These are phyloP conservation scores for Paxillus involutus DNA, from an alignment of 768 basidiomycete genomes.

Conservation along the genomic window DNA sequence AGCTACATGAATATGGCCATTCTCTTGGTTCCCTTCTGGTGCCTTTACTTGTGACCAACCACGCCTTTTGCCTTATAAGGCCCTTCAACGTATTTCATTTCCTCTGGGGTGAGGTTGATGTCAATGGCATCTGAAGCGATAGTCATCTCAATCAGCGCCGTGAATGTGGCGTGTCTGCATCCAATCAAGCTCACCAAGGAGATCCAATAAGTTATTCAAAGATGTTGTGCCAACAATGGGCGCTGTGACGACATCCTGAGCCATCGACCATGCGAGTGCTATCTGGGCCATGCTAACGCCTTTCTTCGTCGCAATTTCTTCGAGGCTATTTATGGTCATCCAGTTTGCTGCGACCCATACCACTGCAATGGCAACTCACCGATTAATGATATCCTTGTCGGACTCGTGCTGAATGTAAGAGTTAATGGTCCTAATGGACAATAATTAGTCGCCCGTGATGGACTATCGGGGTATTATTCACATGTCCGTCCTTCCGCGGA, in stretches of 20 bases:
- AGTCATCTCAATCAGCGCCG: background rate
- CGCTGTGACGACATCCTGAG: constrained; percentile 50
- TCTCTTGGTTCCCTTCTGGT: no score
- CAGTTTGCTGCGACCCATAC: constrained; percentile 4
- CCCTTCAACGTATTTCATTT: constrained; percentile 55
- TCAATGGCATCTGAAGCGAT: constrained; percentile 38
- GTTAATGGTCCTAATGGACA: constrained; percentile 13
- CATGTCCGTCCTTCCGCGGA: constrained; percentile 38
- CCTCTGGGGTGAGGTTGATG: constrained; percentile 52
- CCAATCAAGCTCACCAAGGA: constrained; percentile 38
- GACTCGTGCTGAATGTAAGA: constrained; percentile 23
- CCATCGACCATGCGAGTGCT: constrained; percentile 51
- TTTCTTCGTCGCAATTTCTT: constrained; percentile 52
- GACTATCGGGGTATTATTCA: constrained; percentile 1
- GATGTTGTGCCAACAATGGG: constrained; percentile 61
- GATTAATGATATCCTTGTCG: constrained; percentile 39
- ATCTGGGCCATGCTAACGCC: constrained; percentile 58
- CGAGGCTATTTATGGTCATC: constrained; percentile 39
- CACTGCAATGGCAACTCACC: constrained; percentile 26
- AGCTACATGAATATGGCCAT: no score
- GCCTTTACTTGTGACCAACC: constrained; percentile 41
- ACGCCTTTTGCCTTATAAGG: constrained; percentile 48
- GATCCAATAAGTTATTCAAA: constrained; percentile 49
- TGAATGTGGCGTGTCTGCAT: background rate
- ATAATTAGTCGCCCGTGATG: background rate